phyloP scores from a whole-genome alignment of 2,329 filamentous ascomycete species.

The Neoascochyta sp. region DNA sequence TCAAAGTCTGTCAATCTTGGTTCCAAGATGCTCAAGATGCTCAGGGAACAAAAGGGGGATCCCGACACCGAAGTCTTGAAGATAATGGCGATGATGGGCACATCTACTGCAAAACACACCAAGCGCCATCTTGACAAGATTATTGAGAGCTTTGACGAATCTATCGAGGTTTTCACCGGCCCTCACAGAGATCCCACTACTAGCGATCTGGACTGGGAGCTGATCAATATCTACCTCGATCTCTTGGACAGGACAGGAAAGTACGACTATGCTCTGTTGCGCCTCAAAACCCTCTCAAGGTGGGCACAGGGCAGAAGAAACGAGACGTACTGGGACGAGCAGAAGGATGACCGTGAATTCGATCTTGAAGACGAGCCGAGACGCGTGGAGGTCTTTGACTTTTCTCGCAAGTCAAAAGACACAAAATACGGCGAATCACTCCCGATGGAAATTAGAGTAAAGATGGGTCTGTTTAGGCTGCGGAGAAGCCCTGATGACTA shows the following conservation, averaged over 20 bases:
- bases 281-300: conserved; percentile 69
- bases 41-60: conserved; percentile 42
- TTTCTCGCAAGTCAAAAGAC: conserved; percentile 53
- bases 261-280: conserved; percentile 62
- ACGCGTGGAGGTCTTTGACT: conserved; percentile 60
- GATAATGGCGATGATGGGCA: conserved; percentile 56
- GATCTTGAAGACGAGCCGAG: conserved; percentile 68
- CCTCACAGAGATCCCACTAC: conserved; percentile 42
- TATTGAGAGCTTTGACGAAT: conserved; percentile 50
- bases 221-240: conserved; percentile 81
- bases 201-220: conserved; percentile 65
- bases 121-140: conserved; percentile 48
- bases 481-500: conserved; percentile 59
- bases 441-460: conserved; percentile 77
- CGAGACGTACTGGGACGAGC: conserved; percentile 74
- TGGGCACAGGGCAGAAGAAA: conserved; percentile 75
- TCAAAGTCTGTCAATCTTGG: conserved; percentile 40
- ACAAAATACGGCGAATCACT: conserved; percentile 68
- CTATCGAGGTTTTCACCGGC: conserved; percentile 48
- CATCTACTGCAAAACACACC: conserved; percentile 47
- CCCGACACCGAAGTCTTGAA: conserved; percentile 52
- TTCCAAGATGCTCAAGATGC: conserved; percentile 52
- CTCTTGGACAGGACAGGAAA: conserved; percentile 64
- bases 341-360: conserved; percentile 83
- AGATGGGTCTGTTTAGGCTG: conserved; percentile 79